Evolutionary conservation across 139 green algal species (phyloP).

Genomic region (Chlorella ohadii): DNA sequence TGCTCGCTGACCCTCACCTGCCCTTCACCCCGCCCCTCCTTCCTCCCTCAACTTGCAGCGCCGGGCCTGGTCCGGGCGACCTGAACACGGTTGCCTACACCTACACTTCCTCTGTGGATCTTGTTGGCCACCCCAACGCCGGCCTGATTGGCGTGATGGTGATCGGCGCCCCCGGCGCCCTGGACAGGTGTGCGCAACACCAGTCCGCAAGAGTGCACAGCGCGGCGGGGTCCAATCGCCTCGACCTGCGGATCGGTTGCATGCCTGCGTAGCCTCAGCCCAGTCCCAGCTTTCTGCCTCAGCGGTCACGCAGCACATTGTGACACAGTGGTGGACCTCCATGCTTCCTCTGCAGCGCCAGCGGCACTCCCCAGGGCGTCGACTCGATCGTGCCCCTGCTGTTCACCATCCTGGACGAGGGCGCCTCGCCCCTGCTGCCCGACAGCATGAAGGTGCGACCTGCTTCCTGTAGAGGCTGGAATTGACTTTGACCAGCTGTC

Average conservation of each 20-base stretch:
- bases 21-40: not conserved
- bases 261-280: no score
- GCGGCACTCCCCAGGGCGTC: not conserved
- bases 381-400: constrained; percentile 48
- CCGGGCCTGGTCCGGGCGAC: constrained; percentile 37
- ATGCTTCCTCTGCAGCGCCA: not conserved
- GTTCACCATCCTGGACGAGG: constrained; percentile 57
- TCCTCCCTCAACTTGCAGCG: not conserved
- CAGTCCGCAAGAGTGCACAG: no score
- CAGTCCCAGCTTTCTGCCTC: no score
- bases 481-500: no score
- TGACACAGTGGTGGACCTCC: no score
- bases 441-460: constrained; percentile 22
- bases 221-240: no score
- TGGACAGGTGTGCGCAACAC: not conserved
- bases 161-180: constrained; percentile 30
- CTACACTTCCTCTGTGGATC: constrained; percentile 59
- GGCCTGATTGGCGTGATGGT: constrained; percentile 57
- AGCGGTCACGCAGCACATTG: no score
- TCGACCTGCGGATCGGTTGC: no score
- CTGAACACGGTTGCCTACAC: constrained; percentile 48
- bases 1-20: no score
- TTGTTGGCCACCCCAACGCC: constrained; percentile 52
- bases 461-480: no score
- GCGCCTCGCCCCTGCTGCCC: constrained; percentile 20